A percentile compares a stretch with the other conserved stretches of the same genome.
phyloP scores from a whole-genome alignment of 306 rosid genomes.

The Begonia loranthoides region DNA sequence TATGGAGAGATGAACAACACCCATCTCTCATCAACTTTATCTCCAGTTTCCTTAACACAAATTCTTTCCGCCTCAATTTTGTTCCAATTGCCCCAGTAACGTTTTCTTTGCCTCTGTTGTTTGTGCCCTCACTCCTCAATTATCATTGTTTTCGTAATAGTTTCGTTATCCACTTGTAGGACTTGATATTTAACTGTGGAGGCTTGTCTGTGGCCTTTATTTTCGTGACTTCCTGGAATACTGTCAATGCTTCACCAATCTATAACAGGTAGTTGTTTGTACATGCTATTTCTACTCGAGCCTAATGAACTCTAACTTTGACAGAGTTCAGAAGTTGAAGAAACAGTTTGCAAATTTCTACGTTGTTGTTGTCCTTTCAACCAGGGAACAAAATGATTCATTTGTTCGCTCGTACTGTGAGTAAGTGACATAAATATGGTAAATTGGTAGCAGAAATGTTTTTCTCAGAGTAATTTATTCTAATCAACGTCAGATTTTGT shows the following conservation, averaged over 20 bases:
- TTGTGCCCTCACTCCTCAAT: not conserved
- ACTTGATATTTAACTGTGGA: slow-evolving; percentile 88
- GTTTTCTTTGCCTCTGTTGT: slow-evolving; percentile 2
- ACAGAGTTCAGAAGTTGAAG: slow-evolving; percentile 64
- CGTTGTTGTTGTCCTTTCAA: slow-evolving; percentile 43
- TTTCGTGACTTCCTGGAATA: slow-evolving; percentile 61
- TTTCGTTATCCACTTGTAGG: slow-evolving; percentile 22
- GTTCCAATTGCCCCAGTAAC: slow-evolving; percentile 64
- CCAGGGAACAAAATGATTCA: slow-evolving; percentile 44
- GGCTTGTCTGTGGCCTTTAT: slow-evolving; percentile 74
- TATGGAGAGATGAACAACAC: slow-evolving; percentile 71
- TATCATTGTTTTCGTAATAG: not conserved
- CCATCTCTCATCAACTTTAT: slow-evolving; percentile 58
- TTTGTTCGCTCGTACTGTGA: slow-evolving; percentile 60
- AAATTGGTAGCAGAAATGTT: slow-evolving; percentile 5
- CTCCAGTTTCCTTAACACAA: slow-evolving; percentile 51
- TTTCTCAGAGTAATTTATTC: not conserved
- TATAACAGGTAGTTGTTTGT: slow-evolving; percentile 40
- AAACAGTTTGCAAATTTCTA: slow-evolving; percentile 61
- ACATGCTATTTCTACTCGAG: not conserved
- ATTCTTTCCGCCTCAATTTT: slow-evolving; percentile 58
- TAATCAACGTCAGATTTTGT: not conserved
- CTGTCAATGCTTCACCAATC: slow-evolving; percentile 24
- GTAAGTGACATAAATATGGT: slow-evolving; percentile 27
- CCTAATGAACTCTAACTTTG: slow-evolving; percentile 3